phyloP scores from a whole-genome alignment of 768 basidiomycete genomes.

The Mycena olivaceomarginata region DNA sequence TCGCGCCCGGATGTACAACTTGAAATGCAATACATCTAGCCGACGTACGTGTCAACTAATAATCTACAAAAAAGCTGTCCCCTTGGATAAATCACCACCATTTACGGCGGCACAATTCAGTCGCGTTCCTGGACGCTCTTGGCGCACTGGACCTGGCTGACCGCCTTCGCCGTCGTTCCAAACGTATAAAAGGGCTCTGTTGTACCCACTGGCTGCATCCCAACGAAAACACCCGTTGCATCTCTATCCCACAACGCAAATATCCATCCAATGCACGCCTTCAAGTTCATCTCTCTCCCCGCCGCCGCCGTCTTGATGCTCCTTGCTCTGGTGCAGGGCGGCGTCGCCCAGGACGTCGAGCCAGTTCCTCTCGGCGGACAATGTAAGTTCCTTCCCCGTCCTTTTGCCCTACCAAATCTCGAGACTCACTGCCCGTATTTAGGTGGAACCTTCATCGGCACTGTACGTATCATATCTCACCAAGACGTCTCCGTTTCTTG shows the following conservation, averaged over 20 bases:
- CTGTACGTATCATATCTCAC: slow-evolving; percentile 9
- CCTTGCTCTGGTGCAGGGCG: slow-evolving; percentile 25
- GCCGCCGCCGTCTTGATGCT: not conserved
- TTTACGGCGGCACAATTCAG: not conserved
- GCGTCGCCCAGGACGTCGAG: not conserved
- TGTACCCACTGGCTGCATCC: not conserved
- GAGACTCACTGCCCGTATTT: not conserved
- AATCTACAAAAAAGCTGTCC: not conserved
- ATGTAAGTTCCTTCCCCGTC: slow-evolving; percentile 4
- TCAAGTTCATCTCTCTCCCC: slow-evolving; percentile 23
- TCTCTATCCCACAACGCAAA: not conserved
- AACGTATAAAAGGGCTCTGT: slow-evolving; percentile 3
- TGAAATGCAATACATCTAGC: not conserved
- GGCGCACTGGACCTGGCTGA: not conserved
- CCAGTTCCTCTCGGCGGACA: slow-evolving; percentile 25
- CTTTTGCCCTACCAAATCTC: no score
- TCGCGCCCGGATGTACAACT: not conserved
- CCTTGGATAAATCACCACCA: not conserved
- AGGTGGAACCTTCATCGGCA: slow-evolving; percentile 35
- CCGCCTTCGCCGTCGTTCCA: not conserved
- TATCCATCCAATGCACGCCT: slow-evolving; percentile 26
- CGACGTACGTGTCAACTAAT: slow-evolving; percentile 13
- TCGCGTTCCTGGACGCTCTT: not conserved
- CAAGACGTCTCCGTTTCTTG: not conserved
- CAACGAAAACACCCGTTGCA: not conserved